Evolutionary conservation across 2,329 filamentous ascomycete genomes (phyloP).

Genomic region (Ambrosiella xylebori): DNA sequence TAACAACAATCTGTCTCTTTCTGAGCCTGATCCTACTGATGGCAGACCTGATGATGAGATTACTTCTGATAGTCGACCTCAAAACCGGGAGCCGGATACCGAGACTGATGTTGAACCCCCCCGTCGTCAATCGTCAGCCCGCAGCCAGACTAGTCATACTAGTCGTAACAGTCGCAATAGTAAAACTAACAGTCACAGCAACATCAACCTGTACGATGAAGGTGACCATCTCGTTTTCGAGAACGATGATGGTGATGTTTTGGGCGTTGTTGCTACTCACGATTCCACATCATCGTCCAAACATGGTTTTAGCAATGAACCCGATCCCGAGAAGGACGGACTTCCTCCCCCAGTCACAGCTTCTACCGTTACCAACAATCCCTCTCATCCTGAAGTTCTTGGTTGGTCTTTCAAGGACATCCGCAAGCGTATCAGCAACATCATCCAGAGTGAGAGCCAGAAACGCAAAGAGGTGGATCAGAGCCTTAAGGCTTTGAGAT

Average conservation of each 20-base stretch:
- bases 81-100: neutral
- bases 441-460: conserved; percentile 42
- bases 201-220: conserved; percentile 62
- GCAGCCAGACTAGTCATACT: conserved; percentile 14
- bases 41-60: neutral
- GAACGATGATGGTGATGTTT: conserved; percentile 71
- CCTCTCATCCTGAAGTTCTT: neutral
- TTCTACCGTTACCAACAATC: conserved; percentile 13
- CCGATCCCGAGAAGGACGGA: conserved; percentile 15
- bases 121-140: conserved; percentile 12
- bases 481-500: conserved; percentile 34
- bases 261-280: conserved; percentile 42
- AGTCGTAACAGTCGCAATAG: neutral
- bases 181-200: conserved; percentile 12
- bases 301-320: conserved; percentile 12
- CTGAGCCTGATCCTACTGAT: neutral
- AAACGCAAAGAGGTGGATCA: conserved; percentile 40
- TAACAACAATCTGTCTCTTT: too few species aligned
- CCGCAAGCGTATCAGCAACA: conserved; percentile 33
- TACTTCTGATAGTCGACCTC: neutral
- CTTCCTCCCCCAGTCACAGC: conserved; percentile 5
- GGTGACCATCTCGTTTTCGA: conserved; percentile 66
- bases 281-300: conserved; percentile 11
- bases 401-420: conserved; percentile 24
- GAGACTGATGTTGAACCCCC: neutral